Evolutionary conservation across 768 basidiomycete species (phyloP).

Genomic region (Panus rudis): DNA sequence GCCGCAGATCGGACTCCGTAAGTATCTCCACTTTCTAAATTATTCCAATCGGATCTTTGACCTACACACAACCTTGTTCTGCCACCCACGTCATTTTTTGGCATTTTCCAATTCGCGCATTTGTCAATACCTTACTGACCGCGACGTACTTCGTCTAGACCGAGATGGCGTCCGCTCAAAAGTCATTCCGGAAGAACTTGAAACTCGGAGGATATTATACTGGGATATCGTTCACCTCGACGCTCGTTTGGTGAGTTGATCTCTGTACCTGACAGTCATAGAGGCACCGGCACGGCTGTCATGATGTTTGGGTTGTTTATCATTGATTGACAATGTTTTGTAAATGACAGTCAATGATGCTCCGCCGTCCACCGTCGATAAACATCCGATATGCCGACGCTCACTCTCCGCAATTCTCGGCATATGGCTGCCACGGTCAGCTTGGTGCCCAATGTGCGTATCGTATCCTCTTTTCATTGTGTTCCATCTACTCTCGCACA

Average conservation of each 20-base stretch:
- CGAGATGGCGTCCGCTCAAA: conserved; percentile 59
- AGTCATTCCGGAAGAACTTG: conserved; percentile 65
- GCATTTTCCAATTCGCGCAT: too few species aligned
- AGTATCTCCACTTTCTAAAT: conserved; percentile 9
- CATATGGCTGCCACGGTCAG: too few species aligned
- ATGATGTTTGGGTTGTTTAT: neutral
- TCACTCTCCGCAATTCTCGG: conserved; percentile 24
- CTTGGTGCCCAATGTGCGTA: too few species aligned
- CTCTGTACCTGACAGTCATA: conserved; percentile 40
- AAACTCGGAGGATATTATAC: conserved; percentile 60
- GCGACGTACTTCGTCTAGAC: conserved; percentile 45
- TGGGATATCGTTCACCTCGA: conserved; percentile 74
- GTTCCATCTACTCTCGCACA: too few species aligned
- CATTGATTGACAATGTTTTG: conserved; percentile 7
- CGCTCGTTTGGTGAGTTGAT: conserved; percentile 50
- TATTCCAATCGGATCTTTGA: conserved; percentile 26
- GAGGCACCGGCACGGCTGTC: conserved; percentile 44
- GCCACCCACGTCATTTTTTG: too few species aligned
- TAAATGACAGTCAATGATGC: conserved; percentile 50
- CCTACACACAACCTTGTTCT: too few species aligned
- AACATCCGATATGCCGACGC: conserved; percentile 62
- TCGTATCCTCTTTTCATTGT: too few species aligned
- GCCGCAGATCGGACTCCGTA: conserved; percentile 59
- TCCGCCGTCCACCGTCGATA: conserved; percentile 67
- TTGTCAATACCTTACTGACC: too few species aligned